Conservation (phyloP, 306 rosid species). For the Castanopsis chinensis region DNA sequence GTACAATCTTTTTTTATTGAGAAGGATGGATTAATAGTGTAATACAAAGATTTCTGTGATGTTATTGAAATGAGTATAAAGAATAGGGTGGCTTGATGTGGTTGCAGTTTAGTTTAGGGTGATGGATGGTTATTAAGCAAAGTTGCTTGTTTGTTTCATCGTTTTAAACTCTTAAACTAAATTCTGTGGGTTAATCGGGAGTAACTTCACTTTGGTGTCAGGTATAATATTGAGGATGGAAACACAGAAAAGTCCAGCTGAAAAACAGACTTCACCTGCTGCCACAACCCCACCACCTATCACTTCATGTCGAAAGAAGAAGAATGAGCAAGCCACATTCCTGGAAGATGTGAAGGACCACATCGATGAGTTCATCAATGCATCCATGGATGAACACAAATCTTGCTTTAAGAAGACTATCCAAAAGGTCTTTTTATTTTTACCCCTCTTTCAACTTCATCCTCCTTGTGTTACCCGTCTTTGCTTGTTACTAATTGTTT, state of each 20-base stretch:
- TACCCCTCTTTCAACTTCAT: not conserved
- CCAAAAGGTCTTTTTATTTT: conserved; percentile 47
- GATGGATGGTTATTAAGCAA: not conserved
- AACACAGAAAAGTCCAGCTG: conserved; percentile 42
- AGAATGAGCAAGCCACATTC: conserved; percentile 70
- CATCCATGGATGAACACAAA: conserved; percentile 91
- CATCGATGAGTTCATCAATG: conserved; percentile 74
- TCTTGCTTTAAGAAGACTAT: conserved; percentile 81
- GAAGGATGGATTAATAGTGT: too few relatives aligned
- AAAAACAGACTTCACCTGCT: conserved; percentile 34
- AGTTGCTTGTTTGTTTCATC: not conserved
- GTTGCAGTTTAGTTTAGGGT: not conserved
- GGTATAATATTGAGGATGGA: conserved; percentile 44
- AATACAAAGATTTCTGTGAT: not conserved
- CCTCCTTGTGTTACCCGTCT: not conserved
- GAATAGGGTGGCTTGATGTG: not conserved
- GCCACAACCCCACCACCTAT: conserved; percentile 31
- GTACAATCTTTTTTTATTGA: too few relatives aligned
- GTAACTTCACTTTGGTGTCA: conserved; percentile 16
- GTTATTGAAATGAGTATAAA: not conserved
- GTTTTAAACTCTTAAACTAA: not conserved
- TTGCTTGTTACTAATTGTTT: not conserved
- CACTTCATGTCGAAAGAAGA: conserved; percentile 80
- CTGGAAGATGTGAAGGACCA: conserved; percentile 87
- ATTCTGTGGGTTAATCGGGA: not conserved